Evolutionary conservation across 306 rosid genomes (phyloP), one percentile per base, ranked within the genome.

Genomic region (Canavalia ensiformis): DNA sequence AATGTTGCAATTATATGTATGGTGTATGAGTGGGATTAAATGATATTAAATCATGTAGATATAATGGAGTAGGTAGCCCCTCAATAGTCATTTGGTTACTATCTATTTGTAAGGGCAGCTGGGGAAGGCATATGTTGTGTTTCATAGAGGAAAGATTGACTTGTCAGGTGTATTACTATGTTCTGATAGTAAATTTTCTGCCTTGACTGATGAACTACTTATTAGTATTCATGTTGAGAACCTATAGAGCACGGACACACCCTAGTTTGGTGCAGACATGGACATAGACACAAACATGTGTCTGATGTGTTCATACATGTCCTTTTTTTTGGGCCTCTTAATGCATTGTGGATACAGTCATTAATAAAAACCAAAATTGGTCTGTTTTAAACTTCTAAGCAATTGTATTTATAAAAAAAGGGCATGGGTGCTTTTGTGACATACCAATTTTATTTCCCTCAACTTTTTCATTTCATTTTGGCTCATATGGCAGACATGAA

Each of bases 171-270:
- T 18, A 18, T 18, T 18, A 18, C 25, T 18, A 18, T 18, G 25
- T 18, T 18, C 25, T 18, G 25, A 18, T 47, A 56, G 42, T 58
- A 52, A 45, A 8, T 37, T 75, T 46, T 30, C 29, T 77, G 29
- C 58, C 82, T 68, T 68, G 46, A 68, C 59, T 63, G 44, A 34
- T 57, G 67, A 65, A 81, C 80, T 45, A 8, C 49, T 2, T 72
- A 58, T 34, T 63, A 34, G 64, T 74, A 67, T 67, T 82, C 77
- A n/a, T 58, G 8, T 47, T 54, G 41, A 28, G 44, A 57, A 54
- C 54, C 5, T 25, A 25, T 10, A 46, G 2, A 54, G 33, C 76
- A 50, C 34, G 62, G 44, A 13, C 10, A 25, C 37, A 18, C 25
- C 25, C 10, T 72, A n/a, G n/a, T 71, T 13, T 51, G 2, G 41